Evolutionary conservation across 2,329 filamentous ascomycete species (phyloP), one percentile per base, ranked within the genome.

Genomic region (Calonectria naviculata): DNA sequence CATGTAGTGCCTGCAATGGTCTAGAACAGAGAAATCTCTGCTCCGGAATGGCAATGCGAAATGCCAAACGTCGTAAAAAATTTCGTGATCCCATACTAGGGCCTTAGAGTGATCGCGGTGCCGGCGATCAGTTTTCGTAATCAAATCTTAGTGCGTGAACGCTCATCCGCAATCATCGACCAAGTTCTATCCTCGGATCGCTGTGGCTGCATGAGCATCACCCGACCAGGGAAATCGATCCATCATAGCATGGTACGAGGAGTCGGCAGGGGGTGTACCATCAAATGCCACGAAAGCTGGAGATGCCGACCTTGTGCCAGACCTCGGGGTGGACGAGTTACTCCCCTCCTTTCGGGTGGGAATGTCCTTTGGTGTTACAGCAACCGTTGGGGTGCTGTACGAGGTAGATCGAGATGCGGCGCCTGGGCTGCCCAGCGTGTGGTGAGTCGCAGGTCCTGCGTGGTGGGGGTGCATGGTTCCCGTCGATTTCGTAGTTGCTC

Each of bases 131-230:
- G 49, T 42, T 17, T 63, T 65, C 42, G 49, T 70, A 62, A 44
- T 46, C 49, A 60, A 58, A 28, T 36, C 61, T 73, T 47, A 75
- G 64, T 65, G 62, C 52, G 66, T 67, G 64, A 71, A 52, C 34
- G 52, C 70, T 61, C 65, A 44, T 38, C 58, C 65, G 70, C 74
- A 73, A 65, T 77, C 72, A 54, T 73, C 73, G 41, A 38, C 46
- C 42, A 67, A 67, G 41, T 70, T 67, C 80, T 82, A 85, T 65
- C 84, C 83, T 67, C 81, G 81, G 68, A 85, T 90, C 47, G 88
- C 87, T 78, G 87, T 86, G 52, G 86, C 82, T 66, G 86, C 77
- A 80, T 89, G 85, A 78, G 86, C 78, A 69, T 89, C 87, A 65
- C 85, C 74, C 52, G 83, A 81, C 79, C 82, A 85, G 60, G 86